phyloP scores from a whole-genome alignment of 495 filamentous ascomycete genomes.

The Lepraria neglecta region DNA sequence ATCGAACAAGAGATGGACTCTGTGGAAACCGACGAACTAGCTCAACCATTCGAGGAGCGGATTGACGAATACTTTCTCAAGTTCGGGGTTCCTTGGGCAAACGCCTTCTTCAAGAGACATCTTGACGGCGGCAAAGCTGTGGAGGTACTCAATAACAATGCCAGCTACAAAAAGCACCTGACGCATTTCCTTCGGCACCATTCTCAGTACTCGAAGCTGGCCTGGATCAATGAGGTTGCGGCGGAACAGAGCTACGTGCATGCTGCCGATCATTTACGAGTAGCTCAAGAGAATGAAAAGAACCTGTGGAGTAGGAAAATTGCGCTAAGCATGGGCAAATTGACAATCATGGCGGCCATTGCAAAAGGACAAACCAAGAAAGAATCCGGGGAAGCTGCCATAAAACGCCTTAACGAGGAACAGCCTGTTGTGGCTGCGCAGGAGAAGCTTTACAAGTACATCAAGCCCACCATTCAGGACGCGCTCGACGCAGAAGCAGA shows the following conservation, averaged over 20 bases:
- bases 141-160: constrained; percentile 59
- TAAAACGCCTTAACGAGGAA: constrained; percentile 50
- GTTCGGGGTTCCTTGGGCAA: constrained; percentile 72
- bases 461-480: constrained; percentile 50
- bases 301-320: constrained; percentile 86
- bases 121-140: constrained; percentile 59
- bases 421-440: constrained; percentile 65
- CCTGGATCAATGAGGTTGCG: constrained; percentile 89
- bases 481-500: constrained; percentile 76
- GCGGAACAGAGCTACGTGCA: constrained; percentile 62
- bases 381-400: constrained; percentile 31
- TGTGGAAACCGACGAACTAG: constrained; percentile 23
- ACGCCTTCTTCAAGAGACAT: constrained; percentile 69
- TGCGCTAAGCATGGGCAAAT: constrained; percentile 79
- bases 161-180: constrained; percentile 55
- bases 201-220: constrained; percentile 63
- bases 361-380: constrained; percentile 33
- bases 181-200: constrained; percentile 69
- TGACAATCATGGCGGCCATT: constrained; percentile 61
- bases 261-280: constrained; percentile 59
- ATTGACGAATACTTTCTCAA: constrained; percentile 60
- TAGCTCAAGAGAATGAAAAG: constrained; percentile 60
- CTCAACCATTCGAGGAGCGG: constrained; percentile 34
- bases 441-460: constrained; percentile 58
- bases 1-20: constrained; percentile 32